phyloP scores from a whole-genome alignment of 768 basidiomycete species.

The Leccinum pellstonianum region DNA sequence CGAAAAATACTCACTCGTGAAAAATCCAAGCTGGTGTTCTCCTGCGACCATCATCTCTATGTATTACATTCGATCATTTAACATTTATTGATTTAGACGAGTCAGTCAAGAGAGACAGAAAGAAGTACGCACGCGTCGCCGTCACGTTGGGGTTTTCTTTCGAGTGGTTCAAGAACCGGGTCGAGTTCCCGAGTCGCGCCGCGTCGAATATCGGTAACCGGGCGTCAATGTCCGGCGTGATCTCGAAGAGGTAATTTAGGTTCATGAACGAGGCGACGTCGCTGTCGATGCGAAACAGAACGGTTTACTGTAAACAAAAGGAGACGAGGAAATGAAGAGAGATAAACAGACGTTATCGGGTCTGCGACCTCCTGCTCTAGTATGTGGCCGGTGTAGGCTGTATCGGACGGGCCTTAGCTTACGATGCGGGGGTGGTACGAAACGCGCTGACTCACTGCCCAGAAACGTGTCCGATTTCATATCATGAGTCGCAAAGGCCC shows the following conservation, averaged over 20 bases:
- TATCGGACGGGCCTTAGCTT: background rate
- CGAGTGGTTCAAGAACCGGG: constrained; percentile 44
- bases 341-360: background rate
- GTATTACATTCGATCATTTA: too few species aligned
- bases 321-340: background rate
- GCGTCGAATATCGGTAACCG: constrained; percentile 33
- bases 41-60: constrained; percentile 28
- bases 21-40: constrained; percentile 38
- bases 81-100: background rate
- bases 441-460: constrained; percentile 28
- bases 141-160: constrained; percentile 13
- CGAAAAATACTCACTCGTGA: constrained; percentile 8
- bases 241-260: constrained; percentile 39
- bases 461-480: constrained; percentile 27
- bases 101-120: too few species aligned
- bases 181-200: constrained; percentile 42
- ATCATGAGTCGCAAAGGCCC: constrained; percentile 41
- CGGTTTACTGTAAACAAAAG: background rate
- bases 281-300: constrained; percentile 5
- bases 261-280: constrained; percentile 7
- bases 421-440: background rate
- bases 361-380: constrained; percentile 16
- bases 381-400: constrained; percentile 43
- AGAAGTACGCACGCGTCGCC: constrained; percentile 27
- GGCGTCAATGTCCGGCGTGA: background rate